Conservation (phyloP, 2,329 filamentous ascomycete genomes). For the Aureobasidium subglaciale region DNA sequence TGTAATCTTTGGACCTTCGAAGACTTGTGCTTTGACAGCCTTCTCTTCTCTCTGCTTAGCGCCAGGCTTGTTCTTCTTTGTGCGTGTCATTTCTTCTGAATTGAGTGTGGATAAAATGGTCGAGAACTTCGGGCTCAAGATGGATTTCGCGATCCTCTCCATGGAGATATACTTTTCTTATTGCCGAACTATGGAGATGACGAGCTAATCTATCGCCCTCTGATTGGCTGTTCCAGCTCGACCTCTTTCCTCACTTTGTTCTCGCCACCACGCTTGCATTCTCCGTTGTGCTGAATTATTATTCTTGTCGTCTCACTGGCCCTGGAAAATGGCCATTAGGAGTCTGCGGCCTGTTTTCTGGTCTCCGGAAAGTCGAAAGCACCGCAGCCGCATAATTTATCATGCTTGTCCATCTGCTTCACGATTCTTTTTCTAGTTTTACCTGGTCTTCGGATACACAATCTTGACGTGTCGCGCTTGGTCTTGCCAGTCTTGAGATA, state of each 20-base stretch:
- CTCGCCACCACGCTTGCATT: too few relatives aligned
- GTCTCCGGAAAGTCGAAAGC: background rate
- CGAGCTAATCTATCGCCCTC: too few relatives aligned
- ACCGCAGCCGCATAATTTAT: background rate
- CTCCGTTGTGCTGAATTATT: too few relatives aligned
- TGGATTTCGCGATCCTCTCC: background rate
- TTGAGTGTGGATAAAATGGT: background rate
- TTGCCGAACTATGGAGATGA: background rate
- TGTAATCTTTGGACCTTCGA: background rate
- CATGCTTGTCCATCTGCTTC: background rate
- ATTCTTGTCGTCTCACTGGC: too few relatives aligned
- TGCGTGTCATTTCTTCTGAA: slow-evolving; percentile 2
- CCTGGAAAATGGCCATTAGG: too few relatives aligned
- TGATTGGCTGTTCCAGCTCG: background rate
- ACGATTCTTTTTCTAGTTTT: background rate
- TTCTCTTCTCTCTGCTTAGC: background rate
- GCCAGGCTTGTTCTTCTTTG: slow-evolving; percentile 3
- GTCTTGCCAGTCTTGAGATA: background rate
- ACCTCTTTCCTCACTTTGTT: background rate
- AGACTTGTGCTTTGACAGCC: background rate
- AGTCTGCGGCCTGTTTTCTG: too few relatives aligned
- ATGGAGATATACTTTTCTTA: background rate
- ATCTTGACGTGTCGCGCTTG: background rate
- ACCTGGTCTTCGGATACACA: background rate
- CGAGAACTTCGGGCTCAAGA: background rate